Evolutionary conservation across 805 yeast genomes (phyloP), one percentile per base, ranked within the genome.

Genomic region (Saturnispora bothae): DNA sequence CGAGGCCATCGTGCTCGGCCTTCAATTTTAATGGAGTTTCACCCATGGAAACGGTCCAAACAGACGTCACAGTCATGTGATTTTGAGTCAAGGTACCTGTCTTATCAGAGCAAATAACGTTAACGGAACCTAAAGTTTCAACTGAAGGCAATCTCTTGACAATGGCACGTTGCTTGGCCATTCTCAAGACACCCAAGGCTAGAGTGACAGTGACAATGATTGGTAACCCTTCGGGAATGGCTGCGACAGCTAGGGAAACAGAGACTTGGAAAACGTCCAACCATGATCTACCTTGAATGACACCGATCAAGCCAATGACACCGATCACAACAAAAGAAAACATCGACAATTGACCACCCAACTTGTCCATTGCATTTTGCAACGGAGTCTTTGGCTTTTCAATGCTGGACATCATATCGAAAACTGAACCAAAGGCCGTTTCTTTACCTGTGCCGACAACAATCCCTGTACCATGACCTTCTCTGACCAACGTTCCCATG

Each of bases 321-420:
- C 95, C 96, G 59, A 92, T 92, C 23, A 89, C 80, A 19, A 68
- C 75, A 63, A 92, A 92, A 60, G 94, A 79, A 52, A 83, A 76
- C 22, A 80, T 56, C 0, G 96, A 84, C 32, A 92, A 67, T 51
- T 92, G 95, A 54, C 84, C 83, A 32, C 98, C 98, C 43, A 92
- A 68, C 54, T 83, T 80, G 56, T 88, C 97, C 99, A 92, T 92
- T 8, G 95, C 80, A 43, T 76, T 71, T 63, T 92, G 99, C 48
- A 92, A 66, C 2, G 99, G 99, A 14, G 99, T 92, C 61, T 92
- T 92, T 37, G 99, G 99, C 60, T 92, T 92, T 58, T 86, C 96
- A 48, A 92, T 92, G 36, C 76, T 80, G 27, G 80, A 72, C 94
- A 92, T 85, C 95, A 92, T 86, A 48, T 82, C 88, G 54, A 86